Evolutionary conservation across 176 grass and related monocot genomes (phyloP), one percentile per base, ranked within the genome.

Genomic region (Zoysia pacifica): DNA sequence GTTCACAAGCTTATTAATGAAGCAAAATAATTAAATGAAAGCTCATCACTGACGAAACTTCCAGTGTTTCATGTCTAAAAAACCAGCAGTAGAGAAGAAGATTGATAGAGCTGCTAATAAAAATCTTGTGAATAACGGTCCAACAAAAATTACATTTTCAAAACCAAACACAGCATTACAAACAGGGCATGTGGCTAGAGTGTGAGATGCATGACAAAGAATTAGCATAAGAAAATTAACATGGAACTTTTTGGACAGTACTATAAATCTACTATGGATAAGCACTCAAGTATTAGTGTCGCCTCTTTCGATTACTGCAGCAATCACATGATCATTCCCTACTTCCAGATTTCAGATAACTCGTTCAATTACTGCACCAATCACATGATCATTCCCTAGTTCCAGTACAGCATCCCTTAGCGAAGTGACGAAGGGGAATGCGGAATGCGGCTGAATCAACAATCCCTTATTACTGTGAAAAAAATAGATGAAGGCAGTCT

Each of bases 161-260:
- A 44, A 18, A 53, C n/a, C 13, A 43, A 69, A 15, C 46, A 49
- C 19, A 69, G 46, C 48, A 62, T 28, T 13, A 38, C 2, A 45
- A 69, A 80, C n/a, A 80, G 36, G 65, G 56, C 9, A 59, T 47
- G 4, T 48, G 36, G 48, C 14, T 18, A 58, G 19, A 61, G 2
- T 50, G 55, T 60, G 48, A 61, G 12, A 69, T 61, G 52, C 73
- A 58, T 36, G 44, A 64, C 18, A 42, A 84, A 62, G 19, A 85
- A 78, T 50, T 54, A 45, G 56, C 45, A 71, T 19, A 78, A 62
- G 19, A 62, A 85, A 78, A 54, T 4, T 13, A 20, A 54, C 14
- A 72, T 7, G 4, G 7, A 70, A 70, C 15, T 28, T 67, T 55
- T 20, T n/a, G 40, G 6, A 44, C 10, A 7, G 6, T 70, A 48